Evolutionary conservation across 352 stramenopile species (phyloP), one percentile per base, ranked within the genome.

Genomic region (Phytopythium oedochilum): DNA sequence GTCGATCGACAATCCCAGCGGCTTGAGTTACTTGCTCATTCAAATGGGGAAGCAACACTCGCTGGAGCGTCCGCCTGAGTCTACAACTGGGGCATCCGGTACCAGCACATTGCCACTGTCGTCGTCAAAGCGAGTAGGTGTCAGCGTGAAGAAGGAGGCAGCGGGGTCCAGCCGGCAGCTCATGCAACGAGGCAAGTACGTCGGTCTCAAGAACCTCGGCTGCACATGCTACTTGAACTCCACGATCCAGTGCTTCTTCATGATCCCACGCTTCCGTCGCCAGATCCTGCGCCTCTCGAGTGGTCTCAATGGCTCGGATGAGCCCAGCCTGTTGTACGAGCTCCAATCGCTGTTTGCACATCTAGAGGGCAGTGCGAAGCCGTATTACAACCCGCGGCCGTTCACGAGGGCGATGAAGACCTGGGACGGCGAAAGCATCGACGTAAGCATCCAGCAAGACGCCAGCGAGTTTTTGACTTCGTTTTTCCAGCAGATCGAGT

Each of bases 211-310:
- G 55, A 98, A 98, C 54, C 69, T 97, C 32, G 92, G 94, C 1
- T 97, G 88, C 55, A 98, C 96, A 8, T 98, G 96, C 73, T 98
- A 98, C 59, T 62, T 98, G 64, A 98, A 98, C 68, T 95, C 81
- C 23, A 96, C 87, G 6, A 75, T 98, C 7, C 96, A 98, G 62
- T 89, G 96, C 39, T 95, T 97, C 51, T 98, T 97, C 64, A 98
- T 98, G 89, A 94, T 97, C 39, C 86, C 89, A 20, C 77, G 76
- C 0, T 96, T 98, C 36, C 83, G 92, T 22, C 82, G 80, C 10
- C 85, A 90, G 35, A 82, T 98, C 4, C 69, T 98, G 46, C 73
- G 81, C 4, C 72, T 83, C 59, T 59, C 52, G 18, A 44, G 49
- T 23, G 54, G 17, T 17, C 39, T 25, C 18, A 52, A 22, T 48